Evolutionary conservation across 1,284 basidiomycete genomes (phyloP), one percentile per base, ranked within the genome.

Genomic region (Fistulina hepatica): DNA sequence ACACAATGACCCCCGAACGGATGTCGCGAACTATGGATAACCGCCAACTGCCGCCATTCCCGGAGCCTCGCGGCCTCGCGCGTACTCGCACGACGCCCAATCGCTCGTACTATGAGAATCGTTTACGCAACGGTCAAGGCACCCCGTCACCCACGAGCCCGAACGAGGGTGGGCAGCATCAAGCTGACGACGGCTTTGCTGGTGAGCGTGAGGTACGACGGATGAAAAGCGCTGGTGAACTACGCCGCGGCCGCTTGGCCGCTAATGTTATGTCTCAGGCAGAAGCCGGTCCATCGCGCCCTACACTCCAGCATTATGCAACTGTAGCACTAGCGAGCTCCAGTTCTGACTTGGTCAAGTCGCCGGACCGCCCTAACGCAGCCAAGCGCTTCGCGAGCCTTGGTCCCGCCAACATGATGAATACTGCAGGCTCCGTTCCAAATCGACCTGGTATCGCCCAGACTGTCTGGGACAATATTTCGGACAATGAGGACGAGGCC

Each of bases 191-290:
- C 3, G 58, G 58, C 33, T 58, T 63, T 35, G 58, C 57, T 42
- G 58, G 60, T n/a, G 72, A 76, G 42, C 71, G 61, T 36, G 80
- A 85, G 50, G 51, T 86, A 30, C 73, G 82, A 40, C 79, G 76
- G 54, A 90, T 91, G 86, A 84, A 86, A 57, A 88, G 83, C 52
- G 85, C 86, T 9, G 85, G 84, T 20, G 81, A 86, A 50, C 61
- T 90, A 24, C 71, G 77, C 35, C 65, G 72, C 42, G 67, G 65
- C 25, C 59, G 59, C 51, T 43, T 51, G 27, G 39, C 48, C 34
- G 34, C 43, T 34, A 40, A 50, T n/a, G n/a, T n/a, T 36, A 49
- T 53, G 27, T 21, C 47, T 15, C 38, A 47, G 13, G 28, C 13
- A 44, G 49, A 30, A 37, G 45, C 36, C 51, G 51, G 27, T 3